Evolutionary conservation across 768 basidiomycete genomes (phyloP), one percentile per base, ranked within the genome.

Genomic region (Auricularia heimuer): DNA sequence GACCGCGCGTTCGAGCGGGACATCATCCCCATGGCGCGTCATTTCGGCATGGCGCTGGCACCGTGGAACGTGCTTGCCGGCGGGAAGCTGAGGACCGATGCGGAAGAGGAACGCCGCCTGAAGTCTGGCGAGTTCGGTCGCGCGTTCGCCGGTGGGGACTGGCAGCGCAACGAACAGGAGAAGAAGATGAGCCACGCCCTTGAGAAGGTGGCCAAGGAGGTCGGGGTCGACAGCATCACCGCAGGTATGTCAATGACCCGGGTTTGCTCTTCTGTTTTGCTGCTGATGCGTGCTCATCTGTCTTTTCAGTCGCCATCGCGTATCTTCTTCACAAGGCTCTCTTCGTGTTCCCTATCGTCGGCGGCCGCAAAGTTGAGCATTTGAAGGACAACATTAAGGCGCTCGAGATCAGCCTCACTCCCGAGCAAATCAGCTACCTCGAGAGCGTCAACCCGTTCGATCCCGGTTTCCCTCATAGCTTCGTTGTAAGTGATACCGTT

Each of bases 1-100:
- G 33, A 64, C 3, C 65, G 77, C 33, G 76, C 76, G 63, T 69
- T 79, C 44, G 78, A 79, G 68, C 71, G 77, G 4, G 76, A 78
- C 34, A 73, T 78, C 65, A 72, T 78, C 65, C 76, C 75, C n/a
- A 76, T 76, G 75, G 65, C 62, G 3, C 64, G 64, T 18, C 44
- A 63, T 69, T 69, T 14, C 24, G 14, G 63, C 34, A 67, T 68
- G 68, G 69, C 54, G n/a, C 63, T 72, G 44, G 69, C 70, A 7
- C 69, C 71, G 3, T 72, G 70, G 56, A 29, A 60, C 56, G 29
- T 77, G 3, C 65, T 77, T 3, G 75, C 68, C 3, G 61, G 63
- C 3, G 74, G 75, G 0, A 70, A 71, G 33, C 47, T 76, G 12
- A 71, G 73, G 2, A 72, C 68, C 1, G 71, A 75, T 35, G 71